Evolutionary conservation across 2,329 filamentous ascomycete genomes (phyloP), one percentile per base, ranked within the genome.

Genomic region (Scedosporium apiospermum): DNA sequence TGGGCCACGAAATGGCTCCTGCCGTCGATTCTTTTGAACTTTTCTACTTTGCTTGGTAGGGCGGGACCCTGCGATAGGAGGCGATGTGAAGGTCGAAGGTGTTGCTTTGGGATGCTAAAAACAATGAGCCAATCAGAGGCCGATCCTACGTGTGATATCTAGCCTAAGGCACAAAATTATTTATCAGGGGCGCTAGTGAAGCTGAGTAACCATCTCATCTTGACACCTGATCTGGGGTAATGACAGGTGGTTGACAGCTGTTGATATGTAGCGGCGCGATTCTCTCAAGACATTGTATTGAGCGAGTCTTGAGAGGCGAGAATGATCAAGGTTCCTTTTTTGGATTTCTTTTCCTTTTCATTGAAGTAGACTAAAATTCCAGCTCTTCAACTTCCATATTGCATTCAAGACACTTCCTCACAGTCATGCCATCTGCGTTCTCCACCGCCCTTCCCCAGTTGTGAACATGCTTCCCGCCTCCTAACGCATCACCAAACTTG

Each of bases 301-400:
- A 12, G 9, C 34, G 34, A 38, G 34, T 12, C 30, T 34, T 9
- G 30, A 9, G 30, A 9, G 1, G 30, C 30, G 1, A 34, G 34
- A 38, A 38, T 14, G 34, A 14, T 38, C 34, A 12, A 38, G 34
- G 34, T 38, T 38, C 34, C 34, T 12, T 12, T 14, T 38, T 38
- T 38, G 9, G 12, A 14, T 38, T 38, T 14, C 34, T 38, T 38
- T 38, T 38, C 10, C 6, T 4, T 38, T 14, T 2, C 12, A 6
- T 14, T 38, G 34, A 38, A 12, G 10, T 38, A 38, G 21, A 34
- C 70, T 64, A 87, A 69, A 89, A 83, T 71, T 88, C 88, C 74
- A 89, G 75, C 76, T 90, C 87, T 69, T 93, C 89, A 58, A 93
- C 88, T 72, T 91, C 89, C 83, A 90, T 90, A 2, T 88, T 87